Evolutionary conservation across 495 filamentous ascomycete species (phyloP).

Genomic region (Venustampulla echinocandica): DNA sequence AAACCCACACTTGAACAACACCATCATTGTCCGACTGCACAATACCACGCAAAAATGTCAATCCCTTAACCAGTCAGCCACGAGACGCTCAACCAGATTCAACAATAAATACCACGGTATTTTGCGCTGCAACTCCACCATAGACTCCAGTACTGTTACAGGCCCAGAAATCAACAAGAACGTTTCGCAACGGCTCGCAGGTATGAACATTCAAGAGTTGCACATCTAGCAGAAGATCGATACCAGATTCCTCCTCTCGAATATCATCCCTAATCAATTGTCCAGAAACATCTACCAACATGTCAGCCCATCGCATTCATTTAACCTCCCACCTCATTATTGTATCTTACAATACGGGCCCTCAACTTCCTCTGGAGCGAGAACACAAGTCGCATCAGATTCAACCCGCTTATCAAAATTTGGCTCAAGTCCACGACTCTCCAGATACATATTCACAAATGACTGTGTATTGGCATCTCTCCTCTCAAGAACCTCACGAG

Average conservation of each 20-base stretch:
- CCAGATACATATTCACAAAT: neutral
- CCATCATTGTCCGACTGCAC: neutral
- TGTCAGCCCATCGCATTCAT: too few species aligned
- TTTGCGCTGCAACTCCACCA: neutral
- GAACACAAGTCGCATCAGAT: neutral
- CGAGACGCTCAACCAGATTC: neutral
- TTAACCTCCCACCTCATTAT: too few species aligned
- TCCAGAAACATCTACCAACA: too few species aligned
- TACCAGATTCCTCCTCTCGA: too few species aligned
- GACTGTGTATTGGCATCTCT: conserved; percentile 1
- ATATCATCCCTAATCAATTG: too few species aligned
- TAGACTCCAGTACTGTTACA: too few species aligned
- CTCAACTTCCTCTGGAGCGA: neutral
- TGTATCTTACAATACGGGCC: neutral
- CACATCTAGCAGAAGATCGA: too few species aligned
- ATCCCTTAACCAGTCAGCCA: neutral
- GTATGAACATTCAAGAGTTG: too few species aligned
- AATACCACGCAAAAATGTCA: neutral
- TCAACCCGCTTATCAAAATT: neutral
- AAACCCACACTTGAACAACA: conserved; percentile 1
- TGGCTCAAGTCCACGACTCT: neutral
- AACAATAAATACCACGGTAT: neutral
- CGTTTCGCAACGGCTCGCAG: too few species aligned
- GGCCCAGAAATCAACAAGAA: too few species aligned
- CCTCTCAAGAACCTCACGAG: neutral